Evolutionary conservation across 495 filamentous ascomycete species (phyloP), one percentile per base, ranked within the genome.

Genomic region (Pyrenopolyporus hunteri): DNA sequence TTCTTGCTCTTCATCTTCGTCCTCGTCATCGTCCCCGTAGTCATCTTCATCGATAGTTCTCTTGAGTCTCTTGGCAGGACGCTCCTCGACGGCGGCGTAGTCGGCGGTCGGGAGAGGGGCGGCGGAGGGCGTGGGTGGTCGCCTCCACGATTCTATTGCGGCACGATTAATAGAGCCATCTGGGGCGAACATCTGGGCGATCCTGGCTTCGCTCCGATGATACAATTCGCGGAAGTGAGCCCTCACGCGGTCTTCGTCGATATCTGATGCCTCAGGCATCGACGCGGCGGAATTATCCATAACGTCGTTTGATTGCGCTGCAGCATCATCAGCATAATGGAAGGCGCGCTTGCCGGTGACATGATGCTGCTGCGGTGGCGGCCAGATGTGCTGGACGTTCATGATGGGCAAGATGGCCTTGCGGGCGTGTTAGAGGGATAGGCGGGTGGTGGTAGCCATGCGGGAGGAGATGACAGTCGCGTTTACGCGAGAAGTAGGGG

Each of bases 21-120:
- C 88, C 36, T 95, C 90, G 50, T 94, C 91, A 42, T 96, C 91
- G 56, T 96, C 90, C 42, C 89, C 90, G 65, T 91, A 91, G 73
- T 89, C 86, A 53, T 88, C 88, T 58, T 92, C 89, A 65, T 91
- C 87, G 64, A 84, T 83, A 68, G 81, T 74, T 65, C 82, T 78
- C 66, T 80, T 82, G 7, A 76, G 77, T 52, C 74, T 70, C 62
- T 81, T 81, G 40, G 72, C 69, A 48, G 79, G 78, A 51, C 76
- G 79, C 57, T 81, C 79, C 52, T 77, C 67, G 42, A 76, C 71
- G 7, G 75, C 73, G 43, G 74, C 57, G 61, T 80, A 78, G 61
- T 81, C 79, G 63, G 78, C 80, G 45, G 78, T 70, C 59, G 78
- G 74, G 9, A 74, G 78, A 11, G 72, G 68, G 55, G 72, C 47